Evolutionary conservation across 2,329 filamentous ascomycete genomes (phyloP), one percentile per base, ranked within the genome.

Genomic region (Plectosphaerella cucumerina): DNA sequence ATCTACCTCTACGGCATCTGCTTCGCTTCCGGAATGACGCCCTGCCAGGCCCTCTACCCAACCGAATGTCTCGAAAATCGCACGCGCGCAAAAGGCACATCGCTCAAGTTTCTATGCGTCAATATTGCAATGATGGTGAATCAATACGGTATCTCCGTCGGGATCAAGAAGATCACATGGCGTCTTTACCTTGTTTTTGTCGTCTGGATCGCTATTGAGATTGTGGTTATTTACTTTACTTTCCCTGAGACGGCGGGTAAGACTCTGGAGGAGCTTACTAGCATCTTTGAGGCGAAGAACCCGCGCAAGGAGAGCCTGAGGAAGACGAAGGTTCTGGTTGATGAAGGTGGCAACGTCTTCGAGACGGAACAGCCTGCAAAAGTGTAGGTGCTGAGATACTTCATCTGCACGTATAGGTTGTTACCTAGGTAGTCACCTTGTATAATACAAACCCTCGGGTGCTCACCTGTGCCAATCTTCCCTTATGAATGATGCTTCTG

Each of bases 221-320:
- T 57, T 20, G 44, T 34, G 15, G n/a, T 59, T 87, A 86, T 90
- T 37, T 90, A 84, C 69, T 90, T 90, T 68, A 76, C 89, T 55
- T 90, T 89, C 64, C 87, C 87, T 6, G 87, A 91, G 68, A 91
- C 87, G 0, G 85, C 84, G 54, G 87, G 87, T 56, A 78, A 89
- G 53, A 81, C 86, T 52, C 72, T 90, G 37, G 87, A 90, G 70
- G 87, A 90, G 42, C 41, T 60, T 17, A 31, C 34, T 12, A 37
- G 26, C n/a, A 18, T 48, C 17, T 42, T 42, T 37, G 64, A 67
- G 26, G 60, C 62, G 1, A 55, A 53, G 31, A 62, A 63, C 54
- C 62, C 61, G 0, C 51, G 60, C 23, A 62, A 64, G 37, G 59
- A 57, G 48, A 63, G 60, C 37, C 59, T 56, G 1, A 60, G 58